These are phyloP conservation scores for Suhomyces kilbournensis DNA, from an alignment of 805 yeast species.

Conservation along the genomic window DNA sequence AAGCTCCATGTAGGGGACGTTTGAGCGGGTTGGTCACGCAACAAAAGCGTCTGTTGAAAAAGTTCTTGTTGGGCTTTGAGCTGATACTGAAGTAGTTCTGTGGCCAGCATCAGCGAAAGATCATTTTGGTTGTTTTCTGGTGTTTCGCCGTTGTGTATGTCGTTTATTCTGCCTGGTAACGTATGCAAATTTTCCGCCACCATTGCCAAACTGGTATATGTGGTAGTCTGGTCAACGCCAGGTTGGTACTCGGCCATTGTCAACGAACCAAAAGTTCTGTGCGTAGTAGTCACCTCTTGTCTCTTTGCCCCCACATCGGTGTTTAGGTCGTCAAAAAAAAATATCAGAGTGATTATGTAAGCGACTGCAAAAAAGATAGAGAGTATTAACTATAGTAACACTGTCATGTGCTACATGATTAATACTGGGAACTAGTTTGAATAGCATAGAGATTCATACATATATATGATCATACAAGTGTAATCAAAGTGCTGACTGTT, in stretches of 20 bases:
- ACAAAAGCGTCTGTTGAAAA: slow-evolving; percentile 24
- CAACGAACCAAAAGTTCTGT: neutral
- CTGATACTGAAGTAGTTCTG: slow-evolving; percentile 22
- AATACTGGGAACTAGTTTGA: no score
- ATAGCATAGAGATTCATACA: no score
- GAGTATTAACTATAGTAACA: no score
- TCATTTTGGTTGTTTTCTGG: neutral
- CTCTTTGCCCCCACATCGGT: no score
- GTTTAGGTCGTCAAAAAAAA: no score
- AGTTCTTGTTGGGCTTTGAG: slow-evolving; percentile 29
- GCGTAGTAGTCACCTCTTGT: neutral
- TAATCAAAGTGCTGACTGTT: no score
- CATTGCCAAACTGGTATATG: neutral
- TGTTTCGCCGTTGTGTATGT: neutral
- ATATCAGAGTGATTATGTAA: neutral
- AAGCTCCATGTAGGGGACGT: slow-evolving; percentile 53
- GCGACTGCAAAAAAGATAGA: no score
- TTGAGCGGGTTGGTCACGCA: slow-evolving; percentile 15
- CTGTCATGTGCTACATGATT: no score
- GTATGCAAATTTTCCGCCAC: neutral
- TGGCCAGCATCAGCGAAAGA: neutral
- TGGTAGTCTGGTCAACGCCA: neutral
- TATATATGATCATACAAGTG: no score
- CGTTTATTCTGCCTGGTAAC: neutral
- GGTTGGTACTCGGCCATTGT: neutral